Base-by-base conservation (phyloP, 202 grass and related monocot species). In the Setaria viridis region DNA sequence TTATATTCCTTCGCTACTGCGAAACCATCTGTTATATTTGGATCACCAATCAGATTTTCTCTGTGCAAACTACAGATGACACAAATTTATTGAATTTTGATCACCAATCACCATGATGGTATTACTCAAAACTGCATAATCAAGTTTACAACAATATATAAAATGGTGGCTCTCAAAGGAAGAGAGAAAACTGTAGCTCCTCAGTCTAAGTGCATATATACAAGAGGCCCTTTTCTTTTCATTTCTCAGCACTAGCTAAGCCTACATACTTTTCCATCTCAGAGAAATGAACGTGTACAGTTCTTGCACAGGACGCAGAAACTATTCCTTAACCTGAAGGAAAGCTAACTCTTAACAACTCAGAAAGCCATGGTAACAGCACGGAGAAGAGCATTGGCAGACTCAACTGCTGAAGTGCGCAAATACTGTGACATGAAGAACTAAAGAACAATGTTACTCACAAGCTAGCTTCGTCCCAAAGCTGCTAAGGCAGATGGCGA, bases 401-500 rank as follows among this genome's bases (percentile, higher is more conserved):
- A 42, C 55, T 33, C 17, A 1, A 64, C n/a, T 46, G 47, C 21
- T 77, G 15, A 37, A 11, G 19, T 6, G 39, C 25, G 67, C 29
- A 83, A 15, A 39, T 50, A 49, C 14, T 11, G 37, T 5, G 53
- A 37, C 29, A 71, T n/a, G 42, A 48, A 60, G 7, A 19, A 77
- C 25, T 48, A 60, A 9, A 0, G 33, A 72, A 56, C 7, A 30
- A 14, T 37, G 59, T 70, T 85, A 91, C 80, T 94, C 92, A 63
- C 92, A 91, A 73, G 84, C 89, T 83, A 94, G 62, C 62, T 89
- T 91, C 32, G 84, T 89, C 32, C 92, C 89, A 48, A 94, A 91
- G 66, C 84, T 94, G 76, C 80, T 94, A 78, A 91, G 92, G 84
- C 89, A 87, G 76, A 94, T 85, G 80, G 92, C 87, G 1, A 94